Conservation (phyloP, 805 yeast genomes). For the Suhomyces xylopsoci region DNA sequence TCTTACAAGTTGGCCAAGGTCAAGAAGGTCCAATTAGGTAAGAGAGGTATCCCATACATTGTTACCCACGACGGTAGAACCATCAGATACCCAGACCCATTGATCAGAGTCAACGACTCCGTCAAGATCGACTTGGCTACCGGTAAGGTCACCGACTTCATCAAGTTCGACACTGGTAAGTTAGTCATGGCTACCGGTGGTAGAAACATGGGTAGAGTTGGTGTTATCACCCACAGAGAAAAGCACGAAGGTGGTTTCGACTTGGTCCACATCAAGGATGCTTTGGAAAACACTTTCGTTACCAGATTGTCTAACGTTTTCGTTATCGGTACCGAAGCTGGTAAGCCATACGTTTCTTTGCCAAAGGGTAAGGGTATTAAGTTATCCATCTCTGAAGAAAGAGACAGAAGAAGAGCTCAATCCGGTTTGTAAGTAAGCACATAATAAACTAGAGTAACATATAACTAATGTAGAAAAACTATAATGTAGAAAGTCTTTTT, state of each 20-base stretch:
- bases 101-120: conserved; percentile 22
- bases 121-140: conserved; percentile 25
- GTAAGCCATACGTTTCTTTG: conserved; percentile 39
- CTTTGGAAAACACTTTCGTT: conserved; percentile 41
- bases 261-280: conserved; percentile 41
- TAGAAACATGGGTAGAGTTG: conserved; percentile 43
- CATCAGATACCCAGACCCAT: conserved; percentile 27
- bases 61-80: conserved; percentile 29
- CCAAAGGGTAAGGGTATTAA: conserved; percentile 47
- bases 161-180: conserved; percentile 40
- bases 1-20: conserved; percentile 26
- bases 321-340: conserved; percentile 41
- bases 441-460: background rate
- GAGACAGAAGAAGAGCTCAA: conserved; percentile 46
- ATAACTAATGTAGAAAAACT: too few species aligned
- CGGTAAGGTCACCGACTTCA: conserved; percentile 29
- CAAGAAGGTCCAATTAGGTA: conserved; percentile 24
- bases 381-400: conserved; percentile 41
- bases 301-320: conserved; percentile 43
- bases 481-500: too few species aligned
- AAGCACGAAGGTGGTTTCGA: conserved; percentile 44
- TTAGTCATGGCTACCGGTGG: conserved; percentile 45
- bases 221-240: conserved; percentile 43
- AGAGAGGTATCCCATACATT: conserved; percentile 25
- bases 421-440: conserved; percentile 25